phyloP scores from a whole-genome alignment of 2,329 filamentous ascomycete genomes.

The Hymenoscyphus fraxineus region DNA sequence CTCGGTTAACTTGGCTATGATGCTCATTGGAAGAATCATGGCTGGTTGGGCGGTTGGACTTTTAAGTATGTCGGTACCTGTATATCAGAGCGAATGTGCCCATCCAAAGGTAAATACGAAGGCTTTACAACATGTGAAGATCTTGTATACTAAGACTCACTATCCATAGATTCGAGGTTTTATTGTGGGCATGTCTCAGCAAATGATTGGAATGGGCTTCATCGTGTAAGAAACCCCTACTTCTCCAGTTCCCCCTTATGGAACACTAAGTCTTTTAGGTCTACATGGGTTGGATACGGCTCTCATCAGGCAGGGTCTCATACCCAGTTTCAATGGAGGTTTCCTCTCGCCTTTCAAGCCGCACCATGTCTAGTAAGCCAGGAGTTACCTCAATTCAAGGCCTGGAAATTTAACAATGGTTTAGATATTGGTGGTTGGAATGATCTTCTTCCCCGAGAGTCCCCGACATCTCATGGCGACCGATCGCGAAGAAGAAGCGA shows the following conservation, averaged over 20 bases:
- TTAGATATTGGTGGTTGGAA: conserved; percentile 53
- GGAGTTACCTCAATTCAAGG: conserved; percentile 32
- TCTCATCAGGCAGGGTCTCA: conserved; percentile 20
- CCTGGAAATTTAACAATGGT: not conserved
- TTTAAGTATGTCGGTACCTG: conserved; percentile 61
- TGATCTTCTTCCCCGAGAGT: conserved; percentile 68
- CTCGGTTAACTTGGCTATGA: conserved; percentile 49
- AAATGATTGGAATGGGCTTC: conserved; percentile 61
- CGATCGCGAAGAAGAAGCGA: conserved; percentile 59
- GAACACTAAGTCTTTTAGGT: conserved; percentile 40
- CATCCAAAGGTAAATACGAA: conserved; percentile 39
- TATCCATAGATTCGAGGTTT: conserved; percentile 53
- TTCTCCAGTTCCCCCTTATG: not conserved
- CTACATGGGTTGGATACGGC: conserved; percentile 59
- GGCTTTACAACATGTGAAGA: not conserved
- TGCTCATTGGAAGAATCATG: conserved; percentile 56
- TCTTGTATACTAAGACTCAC: not conserved
- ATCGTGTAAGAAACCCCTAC: conserved; percentile 23
- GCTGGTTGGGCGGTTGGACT: conserved; percentile 57
- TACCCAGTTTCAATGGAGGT: conserved; percentile 27
- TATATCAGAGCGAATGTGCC: conserved; percentile 63
- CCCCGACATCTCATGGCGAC: conserved; percentile 73
- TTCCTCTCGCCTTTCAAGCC: conserved; percentile 51
- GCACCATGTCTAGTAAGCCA: conserved; percentile 56
- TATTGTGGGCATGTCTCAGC: conserved; percentile 60